Evolutionary conservation across 768 basidiomycete genomes (phyloP).

Genomic region (Trametes elegans): DNA sequence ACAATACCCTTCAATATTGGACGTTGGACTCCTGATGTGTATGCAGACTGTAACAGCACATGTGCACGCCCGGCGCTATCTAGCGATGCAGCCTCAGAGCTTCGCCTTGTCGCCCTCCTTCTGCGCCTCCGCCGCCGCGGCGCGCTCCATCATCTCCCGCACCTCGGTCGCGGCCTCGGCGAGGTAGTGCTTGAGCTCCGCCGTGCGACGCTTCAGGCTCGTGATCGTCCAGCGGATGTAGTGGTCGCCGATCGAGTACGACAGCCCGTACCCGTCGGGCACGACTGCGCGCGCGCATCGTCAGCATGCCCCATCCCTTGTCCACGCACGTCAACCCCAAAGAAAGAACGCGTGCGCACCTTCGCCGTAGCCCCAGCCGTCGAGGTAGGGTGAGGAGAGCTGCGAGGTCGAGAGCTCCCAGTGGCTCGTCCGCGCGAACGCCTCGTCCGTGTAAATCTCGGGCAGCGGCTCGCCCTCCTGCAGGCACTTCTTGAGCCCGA

Average conservation of each 20-base stretch:
- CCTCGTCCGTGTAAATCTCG: slow-evolving; percentile 69
- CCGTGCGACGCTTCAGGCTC: slow-evolving; percentile 55
- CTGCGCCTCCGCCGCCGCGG: slow-evolving; percentile 40
- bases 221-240: slow-evolving; percentile 93
- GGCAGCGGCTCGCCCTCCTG: slow-evolving; percentile 71
- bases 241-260: slow-evolving; percentile 84
- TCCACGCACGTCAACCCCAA: too few relatives aligned
- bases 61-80: background rate
- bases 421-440: slow-evolving; percentile 68
- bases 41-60: slow-evolving; percentile 55
- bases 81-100: slow-evolving; percentile 21
- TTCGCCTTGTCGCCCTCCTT: slow-evolving; percentile 32
- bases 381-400: slow-evolving; percentile 74
- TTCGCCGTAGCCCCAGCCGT: slow-evolving; percentile 98
- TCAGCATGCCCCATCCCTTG: too few relatives aligned
- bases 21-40: too few relatives aligned
- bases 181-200: slow-evolving; percentile 63
- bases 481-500: slow-evolving; percentile 85
- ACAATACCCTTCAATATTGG: too few relatives aligned
- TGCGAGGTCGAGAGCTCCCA: slow-evolving; percentile 96
- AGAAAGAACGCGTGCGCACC: slow-evolving; percentile 45
- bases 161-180: slow-evolving; percentile 81
- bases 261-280: slow-evolving; percentile 85
- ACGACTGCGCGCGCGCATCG: slow-evolving; percentile 62
- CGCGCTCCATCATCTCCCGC: slow-evolving; percentile 71